Evolutionary conservation across 108 stramenopile genomes (phyloP).

Genomic region (Nannochloropsis salina): DNA sequence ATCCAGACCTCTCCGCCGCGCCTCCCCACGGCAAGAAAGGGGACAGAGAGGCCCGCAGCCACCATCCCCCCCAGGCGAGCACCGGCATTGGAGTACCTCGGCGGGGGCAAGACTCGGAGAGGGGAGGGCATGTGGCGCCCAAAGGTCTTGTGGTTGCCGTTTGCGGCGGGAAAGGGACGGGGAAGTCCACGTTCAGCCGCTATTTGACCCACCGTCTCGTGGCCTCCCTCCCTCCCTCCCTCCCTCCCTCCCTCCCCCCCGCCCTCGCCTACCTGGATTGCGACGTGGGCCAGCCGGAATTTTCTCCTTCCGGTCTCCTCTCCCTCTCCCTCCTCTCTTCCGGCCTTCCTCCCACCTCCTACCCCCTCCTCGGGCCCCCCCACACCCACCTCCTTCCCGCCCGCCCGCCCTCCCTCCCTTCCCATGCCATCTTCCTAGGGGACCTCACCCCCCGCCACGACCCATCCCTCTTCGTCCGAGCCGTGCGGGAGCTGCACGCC

Average conservation of each 20-base stretch:
- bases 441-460: neutral
- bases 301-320: constrained; percentile 14
- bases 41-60: neutral
- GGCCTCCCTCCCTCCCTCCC: neutral
- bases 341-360: neutral
- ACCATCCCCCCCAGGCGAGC: too few relatives aligned
- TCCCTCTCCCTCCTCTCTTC: neutral
- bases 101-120: too few relatives aligned
- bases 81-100: too few relatives aligned
- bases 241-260: neutral
- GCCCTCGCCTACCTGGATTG: constrained; percentile 7
- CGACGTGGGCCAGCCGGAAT: constrained; percentile 23
- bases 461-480: neutral
- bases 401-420: neutral
- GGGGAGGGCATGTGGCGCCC: neutral
- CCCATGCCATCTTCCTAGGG: neutral
- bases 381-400: neutral
- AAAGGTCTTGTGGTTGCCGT: neutral
- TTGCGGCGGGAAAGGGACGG: neutral
- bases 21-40: neutral
- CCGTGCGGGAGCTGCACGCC: constrained; percentile 9
- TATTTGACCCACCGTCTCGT: neutral
- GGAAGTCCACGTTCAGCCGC: neutral
- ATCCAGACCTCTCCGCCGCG: neutral
- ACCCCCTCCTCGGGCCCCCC: neutral